phyloP scores from a whole-genome alignment of 1,284 basidiomycete genomes.

The Albatrellus sp. region DNA sequence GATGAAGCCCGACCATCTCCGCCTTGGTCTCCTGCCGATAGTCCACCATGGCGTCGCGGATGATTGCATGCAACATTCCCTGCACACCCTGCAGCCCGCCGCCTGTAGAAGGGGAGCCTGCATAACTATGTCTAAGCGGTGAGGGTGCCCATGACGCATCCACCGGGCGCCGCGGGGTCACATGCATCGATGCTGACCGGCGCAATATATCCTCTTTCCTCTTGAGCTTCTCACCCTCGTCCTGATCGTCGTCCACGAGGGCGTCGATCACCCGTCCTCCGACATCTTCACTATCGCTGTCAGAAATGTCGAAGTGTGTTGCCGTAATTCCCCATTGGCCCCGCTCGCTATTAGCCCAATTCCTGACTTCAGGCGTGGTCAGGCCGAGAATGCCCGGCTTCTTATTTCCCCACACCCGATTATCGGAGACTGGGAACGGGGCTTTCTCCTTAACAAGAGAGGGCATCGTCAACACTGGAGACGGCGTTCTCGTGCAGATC shows the following conservation, averaged over 20 bases:
- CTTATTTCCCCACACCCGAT: constrained; percentile 4
- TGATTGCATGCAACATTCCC: constrained; percentile 47
- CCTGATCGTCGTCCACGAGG: not conserved
- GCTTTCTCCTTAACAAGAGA: constrained; percentile 8
- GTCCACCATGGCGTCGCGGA: constrained; percentile 60
- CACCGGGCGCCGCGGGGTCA: constrained; percentile 41
- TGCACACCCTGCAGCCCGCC: constrained; percentile 26
- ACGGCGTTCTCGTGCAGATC: constrained; percentile 27
- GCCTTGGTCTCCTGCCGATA: constrained; percentile 52
- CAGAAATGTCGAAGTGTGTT: not conserved
- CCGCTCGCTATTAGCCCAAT: constrained; percentile 27
- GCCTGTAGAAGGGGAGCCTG: too few species aligned
- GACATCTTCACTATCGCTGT: constrained; percentile 5
- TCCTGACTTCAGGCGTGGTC: constrained; percentile 36
- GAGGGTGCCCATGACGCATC: constrained; percentile 23
- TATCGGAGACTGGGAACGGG: constrained; percentile 11
- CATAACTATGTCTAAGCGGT: constrained; percentile 25
- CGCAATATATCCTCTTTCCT: constrained; percentile 12
- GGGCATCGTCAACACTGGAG: constrained; percentile 34
- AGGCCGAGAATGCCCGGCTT: constrained; percentile 24
- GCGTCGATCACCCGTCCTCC: not conserved
- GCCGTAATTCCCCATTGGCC: constrained; percentile 6
- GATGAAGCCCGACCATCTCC: constrained; percentile 58
- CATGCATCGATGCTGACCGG: constrained; percentile 34
- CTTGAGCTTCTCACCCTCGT: not conserved